Base-by-base conservation (phyloP, 2,329 filamentous ascomycete genomes). In the Periglandula ipomoeae region DNA sequence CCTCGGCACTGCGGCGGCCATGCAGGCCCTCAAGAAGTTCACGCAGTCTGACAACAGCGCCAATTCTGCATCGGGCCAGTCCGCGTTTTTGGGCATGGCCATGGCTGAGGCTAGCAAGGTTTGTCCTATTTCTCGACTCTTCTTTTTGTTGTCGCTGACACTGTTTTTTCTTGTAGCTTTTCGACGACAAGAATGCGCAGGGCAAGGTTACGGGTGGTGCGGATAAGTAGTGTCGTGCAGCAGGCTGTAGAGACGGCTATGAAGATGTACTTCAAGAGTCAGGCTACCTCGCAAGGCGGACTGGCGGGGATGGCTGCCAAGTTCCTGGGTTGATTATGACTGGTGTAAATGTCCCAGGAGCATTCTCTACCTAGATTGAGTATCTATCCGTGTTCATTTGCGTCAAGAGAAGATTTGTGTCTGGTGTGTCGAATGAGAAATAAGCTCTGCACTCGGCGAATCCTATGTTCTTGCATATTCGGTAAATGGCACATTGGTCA, bases 51-150 rank as follows among this genome's bases (percentile, higher is more conserved):
- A 69, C 50, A 67, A 70, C n/a, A 67, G 70, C 56, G 56, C 70
- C 54, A 57, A 69, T 68, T 67, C 70, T 11, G 66, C 70, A 55
- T 55, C 69, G 53, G 79, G 81, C 56, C 84, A 95, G 74, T 88
- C 84, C 64, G 79, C 84, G 53, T 88, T 95, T 61, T 78, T 95
- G 53, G 87, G 85, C 4, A 73, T 95, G 64, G 90, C 90, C 39
- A 90, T 96, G 87, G 81, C 78, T 8, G 85, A 96, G 71, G 90
- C 89, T 30, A 84, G 83, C 60, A 89, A 90, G 74, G 72, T 90
- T 53, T 48, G 68, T 58, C 4, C 5, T 10, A 3, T 26, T 3
- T 15, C 13, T 19, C 10, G 9, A n/a, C n/a, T 40, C 19, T 35
- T 1, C 30, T n/a, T 24, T 8, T 40, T n/a, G 17, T n/a, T n/a